These are phyloP conservation scores for Lentinula lateritia DNA, from an alignment of 768 basidiomycete species.

Conservation along the genomic window DNA sequence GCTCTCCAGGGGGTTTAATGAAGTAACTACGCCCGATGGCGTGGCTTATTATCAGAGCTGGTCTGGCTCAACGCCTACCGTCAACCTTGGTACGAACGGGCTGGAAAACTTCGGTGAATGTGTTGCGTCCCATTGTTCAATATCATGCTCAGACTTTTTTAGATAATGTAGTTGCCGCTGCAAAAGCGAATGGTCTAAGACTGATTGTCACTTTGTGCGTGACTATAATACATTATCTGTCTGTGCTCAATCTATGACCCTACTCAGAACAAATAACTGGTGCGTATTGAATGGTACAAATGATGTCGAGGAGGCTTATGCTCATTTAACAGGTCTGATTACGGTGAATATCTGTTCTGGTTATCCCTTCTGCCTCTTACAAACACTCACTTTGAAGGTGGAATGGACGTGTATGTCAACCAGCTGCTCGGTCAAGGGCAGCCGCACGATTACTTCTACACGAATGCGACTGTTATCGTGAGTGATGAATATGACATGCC, in stretches of 20 bases:
- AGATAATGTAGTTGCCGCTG: conserved; percentile 53
- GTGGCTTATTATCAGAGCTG: conserved; percentile 46
- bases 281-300: conserved; percentile 5
- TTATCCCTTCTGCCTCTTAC: neutral
- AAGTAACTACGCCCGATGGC: conserved; percentile 42
- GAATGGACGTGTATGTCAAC: conserved; percentile 64
- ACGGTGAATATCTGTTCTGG: neutral
- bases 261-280: conserved; percentile 55
- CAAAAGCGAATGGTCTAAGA: conserved; percentile 55
- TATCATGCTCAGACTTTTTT: neutral
- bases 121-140: neutral
- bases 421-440: conserved; percentile 39
- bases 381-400: conserved; percentile 26
- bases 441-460: conserved; percentile 59
- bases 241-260: neutral
- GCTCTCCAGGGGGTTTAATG: conserved; percentile 42
- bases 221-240: neutral
- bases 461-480: conserved; percentile 43
- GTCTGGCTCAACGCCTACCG: conserved; percentile 41
- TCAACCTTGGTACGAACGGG: conserved; percentile 51
- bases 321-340: conserved; percentile 4
- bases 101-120: conserved; percentile 41
- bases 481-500: conserved; percentile 7
- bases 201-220: conserved; percentile 54
- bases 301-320: neutral